Evolutionary conservation across 805 yeast genomes (phyloP).

Genomic region (Ogataea angusta): DNA sequence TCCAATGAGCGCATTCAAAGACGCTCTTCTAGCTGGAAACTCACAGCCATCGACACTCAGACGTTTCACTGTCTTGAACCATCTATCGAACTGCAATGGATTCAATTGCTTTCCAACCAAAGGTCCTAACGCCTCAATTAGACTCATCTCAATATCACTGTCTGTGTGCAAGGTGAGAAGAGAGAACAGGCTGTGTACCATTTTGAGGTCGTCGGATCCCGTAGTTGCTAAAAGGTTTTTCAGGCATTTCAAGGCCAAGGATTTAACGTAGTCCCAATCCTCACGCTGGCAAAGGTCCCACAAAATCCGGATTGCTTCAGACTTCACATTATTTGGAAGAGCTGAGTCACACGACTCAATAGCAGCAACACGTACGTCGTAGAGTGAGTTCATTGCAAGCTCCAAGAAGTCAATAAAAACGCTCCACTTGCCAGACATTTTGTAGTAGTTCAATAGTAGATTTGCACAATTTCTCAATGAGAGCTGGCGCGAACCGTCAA

Average conservation of each 20-base stretch:
- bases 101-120: slow-evolving; percentile 5
- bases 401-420: slow-evolving; percentile 29
- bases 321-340: slow-evolving; percentile 1
- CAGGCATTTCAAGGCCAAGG: slow-evolving; percentile 38
- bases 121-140: slow-evolving; percentile 8
- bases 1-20: slow-evolving; percentile 41
- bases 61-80: slow-evolving; percentile 29
- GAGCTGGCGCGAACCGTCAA: slow-evolving; percentile 52
- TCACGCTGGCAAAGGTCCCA: slow-evolving; percentile 28
- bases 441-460: slow-evolving; percentile 30
- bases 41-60: slow-evolving; percentile 43
- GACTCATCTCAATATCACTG: slow-evolving; percentile 6
- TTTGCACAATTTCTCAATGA: slow-evolving; percentile 35
- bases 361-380: slow-evolving; percentile 44
- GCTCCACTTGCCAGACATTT: slow-evolving; percentile 14
- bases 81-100: slow-evolving; percentile 19
- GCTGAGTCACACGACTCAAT: slow-evolving; percentile 31
- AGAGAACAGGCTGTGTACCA: slow-evolving; percentile 1
- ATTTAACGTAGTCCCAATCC: slow-evolving; percentile 44
- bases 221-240: slow-evolving; percentile 21
- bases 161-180: neutral
- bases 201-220: neutral
- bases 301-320: slow-evolving; percentile 8
- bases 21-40: slow-evolving; percentile 42
- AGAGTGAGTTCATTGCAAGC: slow-evolving; percentile 34